Conservation (phyloP, 2,329 filamentous ascomycete genomes). For the Drechslerella stenobrocha region DNA sequence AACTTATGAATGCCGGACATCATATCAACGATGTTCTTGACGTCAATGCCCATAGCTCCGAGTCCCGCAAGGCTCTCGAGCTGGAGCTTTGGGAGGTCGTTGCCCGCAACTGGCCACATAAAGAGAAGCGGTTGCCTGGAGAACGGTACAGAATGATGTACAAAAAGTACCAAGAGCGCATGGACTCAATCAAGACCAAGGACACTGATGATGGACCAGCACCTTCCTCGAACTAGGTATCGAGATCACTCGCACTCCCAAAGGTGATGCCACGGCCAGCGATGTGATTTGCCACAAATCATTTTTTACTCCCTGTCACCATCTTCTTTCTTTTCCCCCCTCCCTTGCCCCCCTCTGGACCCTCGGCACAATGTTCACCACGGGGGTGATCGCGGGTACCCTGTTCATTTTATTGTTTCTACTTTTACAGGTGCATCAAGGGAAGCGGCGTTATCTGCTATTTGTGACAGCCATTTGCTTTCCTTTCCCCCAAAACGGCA, state of each 20-base stretch:
- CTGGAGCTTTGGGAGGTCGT: constrained; percentile 46
- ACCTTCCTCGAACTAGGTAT: constrained; percentile 7
- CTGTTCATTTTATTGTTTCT: not conserved
- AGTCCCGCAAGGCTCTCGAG: constrained; percentile 21
- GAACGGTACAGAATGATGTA: constrained; percentile 30
- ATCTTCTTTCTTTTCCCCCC: not conserved
- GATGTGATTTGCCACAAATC: too few relatives aligned
- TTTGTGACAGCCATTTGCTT: constrained; percentile 12
- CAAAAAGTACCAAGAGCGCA: constrained; percentile 32
- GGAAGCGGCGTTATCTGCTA: constrained; percentile 41
- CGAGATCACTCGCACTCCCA: not conserved
- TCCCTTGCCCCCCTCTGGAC: too few relatives aligned
- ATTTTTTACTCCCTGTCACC: not conserved
- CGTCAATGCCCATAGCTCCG: constrained; percentile 16
- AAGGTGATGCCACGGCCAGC: too few relatives aligned
- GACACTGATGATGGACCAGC: constrained; percentile 21
- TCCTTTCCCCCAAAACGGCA: constrained; percentile 3
- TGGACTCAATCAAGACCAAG: constrained; percentile 37
- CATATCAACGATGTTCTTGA: constrained; percentile 40
- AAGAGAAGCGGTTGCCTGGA: constrained; percentile 32
- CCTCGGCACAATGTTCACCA: too few relatives aligned
- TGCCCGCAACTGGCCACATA: constrained; percentile 35
- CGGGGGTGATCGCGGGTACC: too few relatives aligned
- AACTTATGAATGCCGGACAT: constrained; percentile 32
- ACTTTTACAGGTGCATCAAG: constrained; percentile 36